phyloP scores from a whole-genome alignment of 768 basidiomycete species.

The Mycena rosella region DNA sequence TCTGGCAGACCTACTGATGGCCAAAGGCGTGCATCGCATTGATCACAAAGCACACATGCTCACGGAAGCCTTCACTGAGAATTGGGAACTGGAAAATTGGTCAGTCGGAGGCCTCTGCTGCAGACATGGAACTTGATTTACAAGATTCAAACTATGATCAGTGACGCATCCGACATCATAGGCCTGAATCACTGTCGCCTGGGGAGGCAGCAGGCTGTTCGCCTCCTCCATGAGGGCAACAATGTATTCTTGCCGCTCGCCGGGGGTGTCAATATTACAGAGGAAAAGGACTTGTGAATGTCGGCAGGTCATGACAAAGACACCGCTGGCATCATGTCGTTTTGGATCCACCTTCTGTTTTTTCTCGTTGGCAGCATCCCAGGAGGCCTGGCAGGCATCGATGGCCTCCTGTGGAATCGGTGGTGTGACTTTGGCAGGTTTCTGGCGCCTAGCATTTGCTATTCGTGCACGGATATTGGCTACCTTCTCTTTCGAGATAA shows the following conservation, averaged over 20 bases:
- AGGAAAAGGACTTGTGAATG: conserved; percentile 34
- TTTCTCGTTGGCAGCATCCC: conserved; percentile 49
- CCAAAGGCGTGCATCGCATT: too few species aligned
- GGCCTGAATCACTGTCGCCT: conserved; percentile 42
- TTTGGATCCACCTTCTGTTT: conserved; percentile 42
- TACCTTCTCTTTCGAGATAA: conserved; percentile 51
- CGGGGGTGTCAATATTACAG: conserved; percentile 54
- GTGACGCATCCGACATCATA: conserved; percentile 54
- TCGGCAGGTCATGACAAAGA: conserved; percentile 54
- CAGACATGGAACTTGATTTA: conserved; percentile 15
- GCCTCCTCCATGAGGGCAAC: conserved; percentile 50
- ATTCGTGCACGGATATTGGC: conserved; percentile 49
- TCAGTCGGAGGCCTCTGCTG: too few species aligned
- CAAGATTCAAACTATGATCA: conserved; percentile 45
- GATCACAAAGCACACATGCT: conserved; percentile 41
- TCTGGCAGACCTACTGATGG: conserved; percentile 40
- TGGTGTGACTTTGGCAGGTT: background rate
- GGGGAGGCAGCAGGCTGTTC: conserved; percentile 43
- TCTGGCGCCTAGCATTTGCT: conserved; percentile 35
- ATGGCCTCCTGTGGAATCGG: conserved; percentile 50
- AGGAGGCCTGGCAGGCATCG: conserved; percentile 49
- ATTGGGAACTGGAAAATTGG: conserved; percentile 40
- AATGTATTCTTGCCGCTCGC: conserved; percentile 54
- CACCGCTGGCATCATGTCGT: conserved; percentile 49
- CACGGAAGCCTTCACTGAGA: conserved; percentile 32